Evolutionary conservation across 495 filamentous ascomycete genomes (phyloP).

Genomic region (Hypomontagnella submonticulosa): DNA sequence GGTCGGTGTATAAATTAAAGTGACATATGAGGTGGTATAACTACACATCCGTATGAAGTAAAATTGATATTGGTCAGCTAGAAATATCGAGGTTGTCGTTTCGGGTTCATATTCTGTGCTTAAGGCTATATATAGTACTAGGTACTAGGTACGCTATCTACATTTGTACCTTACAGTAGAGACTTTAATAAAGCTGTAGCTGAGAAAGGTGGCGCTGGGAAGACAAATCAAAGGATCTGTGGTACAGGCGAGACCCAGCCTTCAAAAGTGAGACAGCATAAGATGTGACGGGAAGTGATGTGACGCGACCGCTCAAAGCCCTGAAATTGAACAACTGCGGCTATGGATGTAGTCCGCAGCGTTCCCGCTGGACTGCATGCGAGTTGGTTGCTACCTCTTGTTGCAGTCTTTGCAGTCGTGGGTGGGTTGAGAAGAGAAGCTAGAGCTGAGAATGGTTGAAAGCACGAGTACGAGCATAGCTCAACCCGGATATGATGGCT

Average conservation of each 20-base stretch:
- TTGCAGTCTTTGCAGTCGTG: neutral
- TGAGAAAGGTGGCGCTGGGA: constrained; percentile 6
- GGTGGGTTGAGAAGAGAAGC: too few species aligned
- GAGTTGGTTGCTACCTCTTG: constrained; percentile 1
- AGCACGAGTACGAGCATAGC: too few species aligned
- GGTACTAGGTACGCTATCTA: too few species aligned
- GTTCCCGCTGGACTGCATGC: neutral
- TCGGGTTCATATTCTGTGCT: neutral
- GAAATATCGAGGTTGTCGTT: too few species aligned
- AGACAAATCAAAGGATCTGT: constrained; percentile 19
- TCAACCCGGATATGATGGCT: too few species aligned
- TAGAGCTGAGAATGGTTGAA: too few species aligned
- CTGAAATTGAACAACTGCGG: constrained; percentile 17
- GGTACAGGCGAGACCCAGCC: constrained; percentile 30
- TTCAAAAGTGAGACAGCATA: constrained; percentile 27
- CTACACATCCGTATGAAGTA: too few species aligned
- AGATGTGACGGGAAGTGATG: constrained; percentile 38
- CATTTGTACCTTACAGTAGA: constrained; percentile 3
- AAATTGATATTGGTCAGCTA: too few species aligned
- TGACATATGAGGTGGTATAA: too few species aligned
- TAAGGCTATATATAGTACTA: neutral
- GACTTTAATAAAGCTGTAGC: constrained; percentile 2
- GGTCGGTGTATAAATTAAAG: too few species aligned
- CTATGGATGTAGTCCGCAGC: constrained; percentile 18
- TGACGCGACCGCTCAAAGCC: constrained; percentile 24